Evolutionary conservation across 352 stramenopile species (phyloP).

Genomic region (Globisporangium apiculatum): DNA sequence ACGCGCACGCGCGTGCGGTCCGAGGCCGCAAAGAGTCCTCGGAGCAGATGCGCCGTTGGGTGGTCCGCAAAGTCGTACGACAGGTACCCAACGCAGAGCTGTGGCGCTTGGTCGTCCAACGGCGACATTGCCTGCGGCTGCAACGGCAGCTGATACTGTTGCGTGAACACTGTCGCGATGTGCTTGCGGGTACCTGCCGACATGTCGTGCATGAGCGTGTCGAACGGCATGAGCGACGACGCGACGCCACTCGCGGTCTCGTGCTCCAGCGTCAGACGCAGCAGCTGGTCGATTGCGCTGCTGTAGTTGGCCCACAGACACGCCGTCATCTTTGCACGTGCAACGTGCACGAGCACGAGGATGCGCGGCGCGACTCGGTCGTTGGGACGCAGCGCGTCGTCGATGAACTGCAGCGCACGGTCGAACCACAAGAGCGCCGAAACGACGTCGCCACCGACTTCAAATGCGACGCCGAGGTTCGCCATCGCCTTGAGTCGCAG

Average conservation of each 20-base stretch:
- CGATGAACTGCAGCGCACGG: constrained; percentile 13
- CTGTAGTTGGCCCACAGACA: constrained; percentile 44
- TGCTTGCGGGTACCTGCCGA: constrained; percentile 21
- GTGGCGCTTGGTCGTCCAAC: background rate
- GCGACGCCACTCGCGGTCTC: constrained; percentile 16
- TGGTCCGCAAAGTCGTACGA: constrained; percentile 81
- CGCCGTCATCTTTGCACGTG: constrained; percentile 37
- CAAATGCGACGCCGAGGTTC: constrained; percentile 44
- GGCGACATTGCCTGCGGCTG: background rate
- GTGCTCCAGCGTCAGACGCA: constrained; percentile 22
- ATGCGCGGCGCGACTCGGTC: constrained; percentile 13
- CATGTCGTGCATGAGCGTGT: constrained; percentile 52
- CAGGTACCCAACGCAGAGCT: constrained; percentile 64
- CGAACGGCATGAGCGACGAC: constrained; percentile 54
- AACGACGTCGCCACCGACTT: constrained; percentile 25
- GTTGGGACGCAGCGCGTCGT: constrained; percentile 7
- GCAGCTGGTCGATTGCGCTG: constrained; percentile 19
- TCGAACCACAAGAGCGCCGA: constrained; percentile 26
- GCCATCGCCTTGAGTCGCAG: constrained; percentile 23
- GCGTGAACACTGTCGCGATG: constrained; percentile 29
- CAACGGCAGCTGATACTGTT: constrained; percentile 12
- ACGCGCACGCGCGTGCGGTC: constrained; percentile 19
- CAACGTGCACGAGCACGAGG: constrained; percentile 21
- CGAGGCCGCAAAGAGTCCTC: constrained; percentile 56
- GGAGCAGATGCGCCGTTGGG: constrained; percentile 68